Conservation (phyloP, 352 stramenopile species). For the Globisporangium iwayamae region DNA sequence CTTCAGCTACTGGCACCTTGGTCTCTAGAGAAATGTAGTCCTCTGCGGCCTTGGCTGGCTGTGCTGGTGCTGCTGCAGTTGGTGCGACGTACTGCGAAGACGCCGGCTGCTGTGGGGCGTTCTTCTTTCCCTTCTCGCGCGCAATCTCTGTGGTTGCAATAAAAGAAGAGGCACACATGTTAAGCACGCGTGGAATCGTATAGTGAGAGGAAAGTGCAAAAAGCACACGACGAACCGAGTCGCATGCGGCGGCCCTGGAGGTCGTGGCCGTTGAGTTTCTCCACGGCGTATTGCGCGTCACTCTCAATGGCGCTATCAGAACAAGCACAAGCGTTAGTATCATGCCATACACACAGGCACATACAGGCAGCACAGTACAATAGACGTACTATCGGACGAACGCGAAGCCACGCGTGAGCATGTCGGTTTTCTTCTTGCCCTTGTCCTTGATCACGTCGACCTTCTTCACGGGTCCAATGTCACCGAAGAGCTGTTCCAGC, state of each 20-base stretch:
- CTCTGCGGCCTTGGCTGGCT: conserved; percentile 7
- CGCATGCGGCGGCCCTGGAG: conserved; percentile 79
- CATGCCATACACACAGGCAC: neutral
- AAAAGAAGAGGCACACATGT: neutral
- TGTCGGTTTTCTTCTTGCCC: conserved; percentile 77
- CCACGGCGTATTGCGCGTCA: conserved; percentile 63
- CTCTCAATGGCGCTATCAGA: conserved; percentile 56
- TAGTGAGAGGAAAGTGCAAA: neutral
- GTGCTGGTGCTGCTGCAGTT: conserved; percentile 3
- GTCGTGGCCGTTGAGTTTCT: conserved; percentile 73
- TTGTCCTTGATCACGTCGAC: conserved; percentile 89
- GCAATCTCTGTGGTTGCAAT: conserved; percentile 44
- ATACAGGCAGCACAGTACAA: neutral
- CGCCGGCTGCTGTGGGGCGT: neutral
- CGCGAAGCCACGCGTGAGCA: conserved; percentile 78
- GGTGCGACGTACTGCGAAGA: conserved; percentile 7
- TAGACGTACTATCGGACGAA: conserved; percentile 83
- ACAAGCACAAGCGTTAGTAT: conserved; percentile 4
- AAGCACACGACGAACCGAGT: conserved; percentile 43
- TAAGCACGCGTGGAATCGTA: neutral
- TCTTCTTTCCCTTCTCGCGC: conserved; percentile 61
- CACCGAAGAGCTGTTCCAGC: conserved; percentile 79
- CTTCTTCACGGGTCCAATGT: conserved; percentile 81
- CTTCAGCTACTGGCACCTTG: conserved; percentile 2
- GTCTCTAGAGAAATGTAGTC: conserved; percentile 18